Base-by-base conservation (phyloP, 1,139 yeast genomes). In the Candida tropicalis region DNA sequence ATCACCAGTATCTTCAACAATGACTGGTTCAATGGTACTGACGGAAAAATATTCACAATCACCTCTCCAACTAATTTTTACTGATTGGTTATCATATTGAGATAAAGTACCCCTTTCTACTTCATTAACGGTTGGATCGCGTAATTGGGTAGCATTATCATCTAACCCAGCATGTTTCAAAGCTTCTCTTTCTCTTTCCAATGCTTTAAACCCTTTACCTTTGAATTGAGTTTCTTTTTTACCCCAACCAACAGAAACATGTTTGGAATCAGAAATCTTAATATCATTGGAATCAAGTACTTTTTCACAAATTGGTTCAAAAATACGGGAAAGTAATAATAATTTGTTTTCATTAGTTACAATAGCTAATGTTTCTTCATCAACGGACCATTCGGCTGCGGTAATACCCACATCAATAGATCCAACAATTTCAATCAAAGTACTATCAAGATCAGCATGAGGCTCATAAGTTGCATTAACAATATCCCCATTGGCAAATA, bases 201-300 rank as follows among this genome's bases (percentile, higher is more conserved):
- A 57, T n/a, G 88, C 91, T 55, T 84, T 83, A 34, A 89, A 93
- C 47, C 99, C 99, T 56, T 80, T 84, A 40, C 99, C 99, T 63
- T 87, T 84, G 63, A 95, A 95, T 65, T 95, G 99, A 0, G 99
- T 95, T 63, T 93, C 99, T 51, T 86, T 84, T 54, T 87, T 87
- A 57, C 99, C 99, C 99, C 99, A 95, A 15, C 99, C 99, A 29
- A 93, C 97, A 16, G 95, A 85, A 26, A 95, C 97, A 58, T 93
- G 97, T 54, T 84, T 85, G 3, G 91, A 82, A 43, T 81, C 77
- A 32, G 80, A 68, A 33, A 71, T 67, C 39, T 66, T 64, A 40
- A 90, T 72, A 60, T 93, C 98, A 12, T 76, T 77, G 1, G 79
- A 70, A 40, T 77, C 70, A 47, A 91, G 66, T 13, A 55, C 52